Evolutionary conservation across 1,284 basidiomycete species (phyloP), one percentile per base, ranked within the genome.

Genomic region (Sanghuangporus sanghuang): DNA sequence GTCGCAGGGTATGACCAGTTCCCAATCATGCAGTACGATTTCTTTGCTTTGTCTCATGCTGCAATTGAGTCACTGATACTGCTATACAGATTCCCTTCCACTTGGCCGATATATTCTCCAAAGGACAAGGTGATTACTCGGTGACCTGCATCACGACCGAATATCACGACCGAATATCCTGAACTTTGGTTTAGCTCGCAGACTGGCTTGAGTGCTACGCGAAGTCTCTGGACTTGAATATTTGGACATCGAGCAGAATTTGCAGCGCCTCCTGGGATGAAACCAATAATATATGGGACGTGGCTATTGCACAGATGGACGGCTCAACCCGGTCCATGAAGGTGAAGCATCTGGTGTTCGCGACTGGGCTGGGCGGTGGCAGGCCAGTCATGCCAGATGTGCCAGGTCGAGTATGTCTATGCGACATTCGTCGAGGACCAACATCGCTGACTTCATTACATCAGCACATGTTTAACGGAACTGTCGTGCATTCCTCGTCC

Each of bases 91-190:
- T 86, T 85, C 74, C 84, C 84, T 3, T 66, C 79, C 0, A 78
- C 77, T 21, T 89, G 87, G 86, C 85, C 86, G 0, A 80, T 84
- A 0, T 86, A 80, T 67, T 80, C 83, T 0, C 84, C 85, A 0
- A 81, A 84, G 16, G 74, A 73, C 21, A 84, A 85, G 74, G 81
- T 81, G 59, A n/a, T 64, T 64, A n/a, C 16, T 65, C 57, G 14
- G 59, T 46, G 46, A 14, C 11, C 23, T 9, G 40, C 49, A 11
- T 27, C 9, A 50, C 23, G 18, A 16, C 18, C 12, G 48, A 44
- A 12, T 44, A 12, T 50, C 18, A 50, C 23, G 18, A 16, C 18
- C 12, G 48, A 44, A 12, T 44, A 12, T 50, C 18, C 48, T 50
- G 16, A 50, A n/a, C 16, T 18, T 27, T 11, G 48, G 12, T 16